Conservation (phyloP, 306 rosid species). For the Cucurbita pepo region DNA sequence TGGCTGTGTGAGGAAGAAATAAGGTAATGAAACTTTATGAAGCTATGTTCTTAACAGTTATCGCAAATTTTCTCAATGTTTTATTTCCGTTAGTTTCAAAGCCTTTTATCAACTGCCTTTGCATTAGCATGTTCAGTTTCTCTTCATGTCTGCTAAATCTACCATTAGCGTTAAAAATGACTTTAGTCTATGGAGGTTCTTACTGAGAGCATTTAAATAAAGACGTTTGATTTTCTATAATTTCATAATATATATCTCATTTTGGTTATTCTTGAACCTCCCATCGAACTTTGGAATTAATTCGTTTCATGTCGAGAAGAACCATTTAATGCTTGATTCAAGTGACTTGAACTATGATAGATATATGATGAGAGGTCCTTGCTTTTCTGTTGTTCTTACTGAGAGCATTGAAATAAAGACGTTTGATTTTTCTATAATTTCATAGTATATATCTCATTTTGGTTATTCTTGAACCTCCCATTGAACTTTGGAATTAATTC, state of each 20-base stretch:
- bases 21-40: constrained; percentile 32
- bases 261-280: background rate
- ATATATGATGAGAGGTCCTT: background rate
- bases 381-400: background rate
- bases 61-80: background rate
- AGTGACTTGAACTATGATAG: background rate
- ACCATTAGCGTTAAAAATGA: background rate
- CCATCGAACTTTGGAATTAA: background rate
- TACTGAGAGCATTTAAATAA: background rate
- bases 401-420: background rate
- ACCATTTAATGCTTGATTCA: background rate
- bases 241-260: background rate
- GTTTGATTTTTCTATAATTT: background rate
- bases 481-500: background rate
- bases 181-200: background rate
- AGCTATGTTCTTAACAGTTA: constrained; percentile 1
- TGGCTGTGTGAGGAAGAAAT: constrained; percentile 96
- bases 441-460: background rate
- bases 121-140: background rate
- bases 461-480: background rate
- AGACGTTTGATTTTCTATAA: background rate
- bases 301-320: background rate
- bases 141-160: background rate
- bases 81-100: background rate
- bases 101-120: background rate